Conservation (phyloP, 1,284 basidiomycete genomes). For the Pseudozyma pruni region DNA sequence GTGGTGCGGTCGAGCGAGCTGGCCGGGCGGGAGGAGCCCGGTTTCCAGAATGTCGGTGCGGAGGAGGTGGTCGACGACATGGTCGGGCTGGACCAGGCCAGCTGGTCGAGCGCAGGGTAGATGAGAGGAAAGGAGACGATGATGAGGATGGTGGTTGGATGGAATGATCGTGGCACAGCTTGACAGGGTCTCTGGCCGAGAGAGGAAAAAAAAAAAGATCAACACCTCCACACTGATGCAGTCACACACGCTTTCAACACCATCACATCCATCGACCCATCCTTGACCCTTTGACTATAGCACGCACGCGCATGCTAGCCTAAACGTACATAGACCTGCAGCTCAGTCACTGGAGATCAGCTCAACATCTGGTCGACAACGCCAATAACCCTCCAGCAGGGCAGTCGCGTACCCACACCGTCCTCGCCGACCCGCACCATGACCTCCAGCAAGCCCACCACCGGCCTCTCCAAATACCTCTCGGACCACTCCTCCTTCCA, state of each 20-base stretch:
- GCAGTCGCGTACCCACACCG: neutral
- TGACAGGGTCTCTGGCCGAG: constrained; percentile 4
- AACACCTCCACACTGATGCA: constrained; percentile 36
- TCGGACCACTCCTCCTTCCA: constrained; percentile 29
- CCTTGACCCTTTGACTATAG: constrained; percentile 6
- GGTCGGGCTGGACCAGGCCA: constrained; percentile 1
- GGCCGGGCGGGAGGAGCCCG: constrained; percentile 56
- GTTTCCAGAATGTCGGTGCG: constrained; percentile 61
- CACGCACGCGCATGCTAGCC: too few species aligned
- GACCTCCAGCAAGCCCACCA: neutral
- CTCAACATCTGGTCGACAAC: too few species aligned
- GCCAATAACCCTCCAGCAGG: too few species aligned
- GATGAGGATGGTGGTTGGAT: neutral
- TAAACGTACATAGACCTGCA: too few species aligned
- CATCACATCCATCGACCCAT: neutral
- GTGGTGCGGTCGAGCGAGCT: constrained; percentile 30
- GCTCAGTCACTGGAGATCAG: too few species aligned
- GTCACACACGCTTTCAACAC: neutral
- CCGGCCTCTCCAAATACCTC: constrained; percentile 31
- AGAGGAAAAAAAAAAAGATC: constrained; percentile 17
- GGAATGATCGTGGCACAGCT: constrained; percentile 8
- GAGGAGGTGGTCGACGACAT: constrained; percentile 3
- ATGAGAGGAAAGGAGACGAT: neutral
- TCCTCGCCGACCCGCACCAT: neutral
- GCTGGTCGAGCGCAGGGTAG: neutral